phyloP scores from a whole-genome alignment of 2,329 filamentous ascomycete species.

The Berkeleyomyces rouxiae region DNA sequence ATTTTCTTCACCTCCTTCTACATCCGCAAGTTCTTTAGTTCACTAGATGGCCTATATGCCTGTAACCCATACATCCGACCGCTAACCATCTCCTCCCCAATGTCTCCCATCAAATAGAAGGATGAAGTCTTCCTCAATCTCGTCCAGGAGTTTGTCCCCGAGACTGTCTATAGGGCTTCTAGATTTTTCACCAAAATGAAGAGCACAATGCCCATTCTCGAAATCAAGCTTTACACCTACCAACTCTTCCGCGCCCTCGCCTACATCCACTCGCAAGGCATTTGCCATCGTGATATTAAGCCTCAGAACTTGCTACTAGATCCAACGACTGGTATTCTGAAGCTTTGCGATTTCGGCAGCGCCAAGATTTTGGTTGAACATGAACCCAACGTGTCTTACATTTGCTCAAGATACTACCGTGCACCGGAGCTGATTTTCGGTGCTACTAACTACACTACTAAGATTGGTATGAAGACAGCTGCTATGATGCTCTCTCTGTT shows the following conservation, averaged over 20 bases:
- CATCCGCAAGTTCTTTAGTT: no score
- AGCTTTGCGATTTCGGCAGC: constrained; percentile 97
- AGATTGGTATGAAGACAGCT: constrained; percentile 63
- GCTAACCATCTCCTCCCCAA: constrained; percentile 7
- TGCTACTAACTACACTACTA: constrained; percentile 97
- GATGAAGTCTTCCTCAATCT: constrained; percentile 98
- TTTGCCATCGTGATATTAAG: constrained; percentile 98
- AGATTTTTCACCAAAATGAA: constrained; percentile 99
- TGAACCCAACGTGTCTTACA: constrained; percentile 98
- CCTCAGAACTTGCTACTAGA: constrained; percentile 94
- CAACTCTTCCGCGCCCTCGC: constrained; percentile 96
- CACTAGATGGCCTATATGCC: no score
- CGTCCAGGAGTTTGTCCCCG: constrained; percentile 93
- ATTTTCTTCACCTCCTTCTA: not conserved
- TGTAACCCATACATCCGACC: not conserved
- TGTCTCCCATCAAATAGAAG: constrained; percentile 38
- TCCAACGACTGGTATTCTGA: constrained; percentile 76
- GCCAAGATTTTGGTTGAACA: constrained; percentile 98
- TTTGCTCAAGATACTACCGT: constrained; percentile 97
- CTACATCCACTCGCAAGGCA: constrained; percentile 98
- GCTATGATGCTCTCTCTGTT: not conserved
- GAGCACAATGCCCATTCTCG: constrained; percentile 96
- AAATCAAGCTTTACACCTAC: constrained; percentile 99
- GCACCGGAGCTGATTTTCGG: constrained; percentile 97
- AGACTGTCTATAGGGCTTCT: constrained; percentile 95